phyloP scores from a whole-genome alignment of 1,284 basidiomycete genomes.

The Ustilago esculenta region DNA sequence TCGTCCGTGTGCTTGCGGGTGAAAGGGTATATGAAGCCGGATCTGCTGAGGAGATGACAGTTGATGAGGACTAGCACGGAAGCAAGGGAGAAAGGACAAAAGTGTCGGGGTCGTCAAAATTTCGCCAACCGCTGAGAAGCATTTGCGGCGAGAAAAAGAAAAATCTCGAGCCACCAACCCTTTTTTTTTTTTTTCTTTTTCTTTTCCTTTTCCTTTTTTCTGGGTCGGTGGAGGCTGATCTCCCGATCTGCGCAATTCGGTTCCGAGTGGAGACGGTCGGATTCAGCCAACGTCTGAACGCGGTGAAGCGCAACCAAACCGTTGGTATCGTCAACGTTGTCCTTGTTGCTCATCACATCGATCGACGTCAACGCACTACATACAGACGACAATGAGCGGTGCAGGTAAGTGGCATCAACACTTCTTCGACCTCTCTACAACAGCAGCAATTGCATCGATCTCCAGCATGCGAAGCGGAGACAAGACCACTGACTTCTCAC shows the following conservation, averaged over 20 bases:
- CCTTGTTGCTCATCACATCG: conserved; percentile 10
- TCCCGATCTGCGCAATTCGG: conserved; percentile 33
- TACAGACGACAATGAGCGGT: conserved; percentile 38
- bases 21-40: conserved; percentile 15
- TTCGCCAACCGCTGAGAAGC: conserved; percentile 6
- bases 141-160: neutral
- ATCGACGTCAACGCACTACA: conserved; percentile 17
- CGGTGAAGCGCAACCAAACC: neutral
- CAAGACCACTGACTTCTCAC: conserved; percentile 3
- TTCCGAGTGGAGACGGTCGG: conserved; percentile 28
- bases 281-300: conserved; percentile 18
- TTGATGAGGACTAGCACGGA: neutral
- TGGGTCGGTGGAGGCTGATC: conserved; percentile 14
- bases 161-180: neutral
- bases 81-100: neutral
- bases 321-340: neutral
- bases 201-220: neutral
- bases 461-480: neutral
- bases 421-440: too few relatives aligned
- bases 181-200: neutral
- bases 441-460: neutral
- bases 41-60: conserved; percentile 3
- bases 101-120: conserved; percentile 24
- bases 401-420: conserved; percentile 34
- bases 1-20: too few relatives aligned